Base-by-base conservation (phyloP, 2,329 filamentous ascomycete species). In the Cladosporium sp. region DNA sequence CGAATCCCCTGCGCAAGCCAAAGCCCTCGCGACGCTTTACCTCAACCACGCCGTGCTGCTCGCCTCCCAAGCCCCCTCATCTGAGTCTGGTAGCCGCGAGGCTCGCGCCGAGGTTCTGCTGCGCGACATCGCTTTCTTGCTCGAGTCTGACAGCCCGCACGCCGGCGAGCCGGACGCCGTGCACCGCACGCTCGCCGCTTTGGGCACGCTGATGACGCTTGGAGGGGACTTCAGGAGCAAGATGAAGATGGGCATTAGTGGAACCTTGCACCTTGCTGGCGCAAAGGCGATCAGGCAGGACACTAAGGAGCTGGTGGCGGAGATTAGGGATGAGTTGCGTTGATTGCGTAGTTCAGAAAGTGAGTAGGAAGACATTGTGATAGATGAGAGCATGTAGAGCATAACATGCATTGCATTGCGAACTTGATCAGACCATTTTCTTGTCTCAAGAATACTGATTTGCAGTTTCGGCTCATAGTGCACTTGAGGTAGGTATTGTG, bases 11-110 rank as follows among this genome's bases (percentile, higher is more conserved):
- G 95, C 95, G 61, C 75, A 97, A 9, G 81, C 86, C 46, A 85
- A 95, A 52, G 92, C 93, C 0, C 75, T 89, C 14, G 84, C 88
- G 1, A 95, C 93, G 0, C 77, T 89, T 0, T 84, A 86, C 55
- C 85, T 97, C 66, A 97, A 98, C 70, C 86, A 87, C 58, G 78
- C 89, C 0, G 89, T 95, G 1, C 77, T 91, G 9, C 78, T 88
- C 4, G 80, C 78, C 3, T 61, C 61, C 9, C 51, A 53, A 14
- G 63, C 64, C 9, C 63, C 64, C 1, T 44, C 66, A 4, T 55
- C 46, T 3, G 61, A 66, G 40, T 61, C 63, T 11, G 43, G 50
- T 9, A 58, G 58, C 16, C 59, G 67, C 9, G 66, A 68, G 48
- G 59, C 61, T 18, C 56, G 67, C 22, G 67, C 66, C 4, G 60